Conservation (phyloP, 148 eudicot species). For the Nyssa sinensis region DNA sequence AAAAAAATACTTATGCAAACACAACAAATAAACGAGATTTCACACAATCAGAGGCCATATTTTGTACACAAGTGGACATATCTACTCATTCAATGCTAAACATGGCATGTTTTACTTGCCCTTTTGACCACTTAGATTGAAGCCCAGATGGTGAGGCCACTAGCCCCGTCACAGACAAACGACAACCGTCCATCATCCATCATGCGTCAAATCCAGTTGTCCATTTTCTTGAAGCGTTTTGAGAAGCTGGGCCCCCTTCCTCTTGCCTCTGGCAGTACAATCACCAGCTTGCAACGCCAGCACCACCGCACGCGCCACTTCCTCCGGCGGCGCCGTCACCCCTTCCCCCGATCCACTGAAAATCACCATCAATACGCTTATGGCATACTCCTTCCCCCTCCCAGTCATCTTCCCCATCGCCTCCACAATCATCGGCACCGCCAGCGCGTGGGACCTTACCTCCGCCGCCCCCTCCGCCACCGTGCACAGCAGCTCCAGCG, state of each 20-base stretch:
- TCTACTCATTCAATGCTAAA: too few relatives aligned
- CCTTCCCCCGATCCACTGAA: conserved; percentile 37
- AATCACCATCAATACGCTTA: conserved; percentile 64
- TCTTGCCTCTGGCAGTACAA: conserved; percentile 75
- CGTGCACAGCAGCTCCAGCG: conserved; percentile 76
- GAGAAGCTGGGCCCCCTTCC: conserved; percentile 81
- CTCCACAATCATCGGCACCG: conserved; percentile 84
- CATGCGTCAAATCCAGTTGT: conserved; percentile 45
- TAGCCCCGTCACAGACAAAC: conserved; percentile 1
- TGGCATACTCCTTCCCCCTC: conserved; percentile 74
- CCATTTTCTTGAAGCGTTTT: conserved; percentile 62
- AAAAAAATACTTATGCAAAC: too few relatives aligned
- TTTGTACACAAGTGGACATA: not conserved
- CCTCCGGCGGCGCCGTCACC: conserved; percentile 64
- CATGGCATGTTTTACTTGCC: too few relatives aligned
- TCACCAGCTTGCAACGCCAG: conserved; percentile 87
- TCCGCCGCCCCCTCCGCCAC: conserved; percentile 72
- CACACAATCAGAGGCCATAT: too few relatives aligned
- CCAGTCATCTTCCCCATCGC: conserved; percentile 81
- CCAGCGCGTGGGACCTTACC: conserved; percentile 76
- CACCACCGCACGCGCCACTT: conserved; percentile 84
- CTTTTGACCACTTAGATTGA: too few relatives aligned
- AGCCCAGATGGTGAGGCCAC: not conserved
- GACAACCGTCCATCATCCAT: conserved; percentile 4
- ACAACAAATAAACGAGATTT: too few relatives aligned